Conservation (phyloP, 805 yeast species). For the Yarrowia divulgata region DNA sequence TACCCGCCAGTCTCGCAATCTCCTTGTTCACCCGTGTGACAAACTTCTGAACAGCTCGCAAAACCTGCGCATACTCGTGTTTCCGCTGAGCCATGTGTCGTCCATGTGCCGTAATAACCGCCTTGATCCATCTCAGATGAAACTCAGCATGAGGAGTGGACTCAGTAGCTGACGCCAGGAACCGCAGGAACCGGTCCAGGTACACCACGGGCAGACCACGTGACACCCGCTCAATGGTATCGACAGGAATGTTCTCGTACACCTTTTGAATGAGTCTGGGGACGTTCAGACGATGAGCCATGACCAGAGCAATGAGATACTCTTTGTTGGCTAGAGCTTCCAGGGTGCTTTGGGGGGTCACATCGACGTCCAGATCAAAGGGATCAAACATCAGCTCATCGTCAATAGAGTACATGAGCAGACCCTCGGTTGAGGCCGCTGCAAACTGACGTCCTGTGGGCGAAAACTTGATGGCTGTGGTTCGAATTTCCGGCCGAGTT, state of each 20-base stretch:
- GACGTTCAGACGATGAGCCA: conserved; percentile 95
- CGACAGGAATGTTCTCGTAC: conserved; percentile 74
- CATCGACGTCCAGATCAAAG: conserved; percentile 89
- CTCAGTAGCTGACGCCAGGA: conserved; percentile 70
- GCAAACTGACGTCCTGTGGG: conserved; percentile 92
- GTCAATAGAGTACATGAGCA: conserved; percentile 81
- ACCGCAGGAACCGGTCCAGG: conserved; percentile 67
- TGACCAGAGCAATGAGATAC: conserved; percentile 79
- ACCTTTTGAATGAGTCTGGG: conserved; percentile 71
- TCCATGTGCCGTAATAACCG: conserved; percentile 76
- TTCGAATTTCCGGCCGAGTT: conserved; percentile 82
- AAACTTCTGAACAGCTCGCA: conserved; percentile 78
- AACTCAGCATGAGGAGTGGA: conserved; percentile 86
- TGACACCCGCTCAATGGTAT: conserved; percentile 71
- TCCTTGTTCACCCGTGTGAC: conserved; percentile 77
- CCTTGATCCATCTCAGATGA: conserved; percentile 79
- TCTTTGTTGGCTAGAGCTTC: conserved; percentile 66
- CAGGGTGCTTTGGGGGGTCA: conserved; percentile 79
- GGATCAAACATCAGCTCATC: conserved; percentile 84
- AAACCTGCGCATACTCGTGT: conserved; percentile 65
- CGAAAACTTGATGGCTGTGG: conserved; percentile 77
- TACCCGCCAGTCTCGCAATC: conserved; percentile 51
- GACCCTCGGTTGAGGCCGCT: conserved; percentile 94
- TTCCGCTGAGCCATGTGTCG: conserved; percentile 68
- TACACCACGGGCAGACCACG: conserved; percentile 80